These are phyloP conservation scores for Blastomyces gilchristii DNA, from an alignment of 2,329 filamentous ascomycete species.

Conservation along the genomic window DNA sequence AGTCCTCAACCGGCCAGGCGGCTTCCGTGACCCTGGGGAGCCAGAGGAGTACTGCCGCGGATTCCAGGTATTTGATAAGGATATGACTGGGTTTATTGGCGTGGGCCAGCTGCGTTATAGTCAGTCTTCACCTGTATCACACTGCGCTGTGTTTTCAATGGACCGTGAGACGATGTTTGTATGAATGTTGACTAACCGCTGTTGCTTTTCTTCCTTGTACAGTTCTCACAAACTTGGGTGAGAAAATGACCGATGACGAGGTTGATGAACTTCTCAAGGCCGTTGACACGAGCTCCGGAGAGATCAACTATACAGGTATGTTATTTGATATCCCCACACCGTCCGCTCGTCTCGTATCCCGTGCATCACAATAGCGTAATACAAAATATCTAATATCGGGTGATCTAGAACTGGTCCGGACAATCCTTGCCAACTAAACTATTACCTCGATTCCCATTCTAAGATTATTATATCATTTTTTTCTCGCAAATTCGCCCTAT, in stretches of 20 bases:
- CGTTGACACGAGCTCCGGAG: slow-evolving; percentile 87
- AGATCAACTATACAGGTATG: slow-evolving; percentile 94
- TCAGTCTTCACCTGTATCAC: slow-evolving; percentile 22
- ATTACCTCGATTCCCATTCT: slow-evolving; percentile 18
- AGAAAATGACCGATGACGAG: slow-evolving; percentile 99
- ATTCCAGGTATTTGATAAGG: slow-evolving; percentile 99
- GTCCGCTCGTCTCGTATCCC: background rate
- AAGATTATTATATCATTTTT: slow-evolving; percentile 12
- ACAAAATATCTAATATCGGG: slow-evolving; percentile 13
- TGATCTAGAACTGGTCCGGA: slow-evolving; percentile 63
- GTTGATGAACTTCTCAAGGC: slow-evolving; percentile 98
- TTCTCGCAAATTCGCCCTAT: background rate
- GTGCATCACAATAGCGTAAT: background rate
- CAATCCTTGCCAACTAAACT: slow-evolving; percentile 69
- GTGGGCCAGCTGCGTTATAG: slow-evolving; percentile 93
- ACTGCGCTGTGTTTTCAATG: background rate
- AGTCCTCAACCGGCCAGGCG: slow-evolving; percentile 91
- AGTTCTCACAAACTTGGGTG: slow-evolving; percentile 91
- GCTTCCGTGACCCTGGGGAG: slow-evolving; percentile 96
- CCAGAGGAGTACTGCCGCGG: slow-evolving; percentile 97
- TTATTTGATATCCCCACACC: slow-evolving; percentile 11
- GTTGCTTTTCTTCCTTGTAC: background rate
- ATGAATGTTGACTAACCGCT: background rate
- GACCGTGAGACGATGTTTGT: background rate
- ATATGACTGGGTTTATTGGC: slow-evolving; percentile 95